A percentile compares a stretch with the other conserved stretches of the same genome.
Conservation (phyloP, 164 flowering plant species). For the Macadamia integrifolia region DNA sequence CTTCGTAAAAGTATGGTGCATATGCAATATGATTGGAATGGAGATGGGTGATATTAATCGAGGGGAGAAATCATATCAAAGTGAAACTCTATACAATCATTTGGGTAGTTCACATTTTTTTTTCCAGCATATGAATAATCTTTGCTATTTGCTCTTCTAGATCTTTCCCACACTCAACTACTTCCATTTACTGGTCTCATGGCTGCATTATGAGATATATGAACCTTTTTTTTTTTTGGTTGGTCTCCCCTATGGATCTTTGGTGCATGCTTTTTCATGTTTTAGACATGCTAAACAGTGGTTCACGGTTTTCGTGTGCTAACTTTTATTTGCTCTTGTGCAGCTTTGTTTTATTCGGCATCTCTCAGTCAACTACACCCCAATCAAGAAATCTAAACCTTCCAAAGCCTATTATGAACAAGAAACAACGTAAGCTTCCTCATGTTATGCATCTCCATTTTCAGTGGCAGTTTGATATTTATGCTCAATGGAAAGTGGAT, state of each 20-base stretch:
- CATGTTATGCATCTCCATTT: too few relatives aligned
- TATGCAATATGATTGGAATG: too few relatives aligned
- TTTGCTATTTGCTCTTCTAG: neutral
- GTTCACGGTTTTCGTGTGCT: neutral
- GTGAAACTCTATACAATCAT: too few relatives aligned
- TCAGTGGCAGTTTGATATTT: too few relatives aligned
- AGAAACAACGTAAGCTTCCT: slow-evolving; percentile 27
- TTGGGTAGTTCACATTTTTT: too few relatives aligned
- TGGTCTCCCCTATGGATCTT: neutral
- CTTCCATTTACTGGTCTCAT: neutral
- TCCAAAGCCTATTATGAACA: slow-evolving; percentile 8
- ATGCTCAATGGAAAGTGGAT: too few relatives aligned
- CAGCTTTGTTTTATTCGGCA: slow-evolving; percentile 56
- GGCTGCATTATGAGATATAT: neutral
- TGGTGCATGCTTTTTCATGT: neutral
- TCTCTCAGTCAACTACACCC: slow-evolving; percentile 24
- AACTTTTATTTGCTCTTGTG: slow-evolving; percentile 4
- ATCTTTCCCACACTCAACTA: too few relatives aligned
- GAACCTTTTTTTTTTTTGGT: neutral
- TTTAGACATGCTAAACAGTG: neutral
- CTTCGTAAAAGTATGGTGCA: too few relatives aligned
- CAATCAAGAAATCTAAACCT: slow-evolving; percentile 22
- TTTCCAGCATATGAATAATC: neutral
- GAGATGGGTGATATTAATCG: too few relatives aligned
- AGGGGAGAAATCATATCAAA: too few relatives aligned